Evolutionary conservation across 2,329 filamentous ascomycete genomes (phyloP).

Genomic region (Sclerotinia trifoliorum): DNA sequence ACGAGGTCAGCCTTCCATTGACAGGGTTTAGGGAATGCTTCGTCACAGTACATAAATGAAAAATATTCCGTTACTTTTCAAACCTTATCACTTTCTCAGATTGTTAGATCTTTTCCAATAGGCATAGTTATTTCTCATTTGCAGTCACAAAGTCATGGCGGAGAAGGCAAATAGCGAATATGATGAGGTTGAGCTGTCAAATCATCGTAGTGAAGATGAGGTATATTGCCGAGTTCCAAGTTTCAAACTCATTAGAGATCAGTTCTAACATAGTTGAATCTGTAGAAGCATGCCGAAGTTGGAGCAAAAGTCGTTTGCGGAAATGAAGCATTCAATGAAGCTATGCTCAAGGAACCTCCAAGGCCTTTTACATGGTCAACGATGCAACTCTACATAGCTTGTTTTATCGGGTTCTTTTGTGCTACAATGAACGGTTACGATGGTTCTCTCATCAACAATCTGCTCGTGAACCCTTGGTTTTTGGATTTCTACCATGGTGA

Average conservation of each 20-base stretch:
- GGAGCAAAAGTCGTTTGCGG: conserved; percentile 49
- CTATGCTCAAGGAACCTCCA: conserved; percentile 53
- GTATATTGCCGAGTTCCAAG: conserved; percentile 1
- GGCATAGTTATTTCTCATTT: background rate
- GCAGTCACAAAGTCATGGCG: conserved; percentile 10
- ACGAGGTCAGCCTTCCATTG: conserved; percentile 3
- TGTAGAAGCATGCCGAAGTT: conserved; percentile 38
- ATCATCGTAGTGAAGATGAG: conserved; percentile 22
- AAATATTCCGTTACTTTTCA: background rate
- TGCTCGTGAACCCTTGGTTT: conserved; percentile 46
- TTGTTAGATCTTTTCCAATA: background rate
- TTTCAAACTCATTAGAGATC: background rate
- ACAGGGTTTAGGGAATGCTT: background rate
- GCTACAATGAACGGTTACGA: conserved; percentile 55
- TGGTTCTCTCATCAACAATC: conserved; percentile 51
- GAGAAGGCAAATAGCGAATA: conserved; percentile 4
- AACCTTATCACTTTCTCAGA: background rate
- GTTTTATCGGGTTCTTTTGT: conserved; percentile 50
- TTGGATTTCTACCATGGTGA: conserved; percentile 43
- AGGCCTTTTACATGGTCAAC: conserved; percentile 44
- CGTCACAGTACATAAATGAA: conserved; percentile 16
- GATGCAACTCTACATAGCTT: conserved; percentile 47
- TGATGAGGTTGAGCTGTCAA: background rate
- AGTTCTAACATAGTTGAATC: conserved; percentile 4
- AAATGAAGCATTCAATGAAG: conserved; percentile 55